Percentiles rank a stretch among this genome's conserved stretches.
phyloP scores from a whole-genome alignment of 768 basidiomycete genomes.

The Kwoniella botswanensis region DNA sequence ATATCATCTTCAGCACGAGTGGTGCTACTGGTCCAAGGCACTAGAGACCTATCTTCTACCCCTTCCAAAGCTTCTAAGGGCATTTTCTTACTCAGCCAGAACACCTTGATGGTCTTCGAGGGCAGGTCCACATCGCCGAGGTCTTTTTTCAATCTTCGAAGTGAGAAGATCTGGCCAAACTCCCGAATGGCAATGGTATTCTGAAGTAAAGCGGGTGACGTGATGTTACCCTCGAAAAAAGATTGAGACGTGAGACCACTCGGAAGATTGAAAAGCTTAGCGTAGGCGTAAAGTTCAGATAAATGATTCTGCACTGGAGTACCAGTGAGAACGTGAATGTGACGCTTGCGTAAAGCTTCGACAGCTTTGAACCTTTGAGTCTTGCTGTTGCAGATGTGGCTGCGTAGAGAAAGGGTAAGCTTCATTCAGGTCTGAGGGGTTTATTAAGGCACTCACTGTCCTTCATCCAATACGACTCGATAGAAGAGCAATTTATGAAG shows the following conservation, averaged over 20 bases:
- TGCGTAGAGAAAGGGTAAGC: neutral
- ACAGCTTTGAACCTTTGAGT: neutral
- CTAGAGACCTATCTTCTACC: slow-evolving; percentile 1
- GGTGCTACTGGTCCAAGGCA: neutral
- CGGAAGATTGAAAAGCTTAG: slow-evolving; percentile 1
- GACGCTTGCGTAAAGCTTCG: neutral
- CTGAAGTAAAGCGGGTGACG: neutral
- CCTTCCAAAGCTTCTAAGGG: neutral
- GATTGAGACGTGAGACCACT: neutral
- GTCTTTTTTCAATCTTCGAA: slow-evolving; percentile 11
- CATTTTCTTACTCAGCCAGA: slow-evolving; percentile 5
- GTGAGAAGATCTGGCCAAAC: slow-evolving; percentile 6
- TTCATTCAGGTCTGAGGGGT: neutral
- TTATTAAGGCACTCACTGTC: slow-evolving; percentile 3
- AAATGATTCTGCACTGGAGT: slow-evolving; percentile 13
- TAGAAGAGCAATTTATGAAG: neutral
- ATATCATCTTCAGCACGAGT: neutral
- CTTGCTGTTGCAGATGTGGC: neutral
- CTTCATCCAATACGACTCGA: slow-evolving; percentile 16
- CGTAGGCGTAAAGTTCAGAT: slow-evolving; percentile 6
- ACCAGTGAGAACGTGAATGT: slow-evolving; percentile 3
- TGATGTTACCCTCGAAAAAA: neutral
- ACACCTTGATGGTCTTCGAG: slow-evolving; percentile 5
- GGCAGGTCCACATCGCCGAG: neutral
- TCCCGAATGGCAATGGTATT: neutral